Evolutionary conservation across 208 protist genomes (phyloP), one percentile per base, ranked within the genome.

Genomic region (Angomonas ambiguus): DNA sequence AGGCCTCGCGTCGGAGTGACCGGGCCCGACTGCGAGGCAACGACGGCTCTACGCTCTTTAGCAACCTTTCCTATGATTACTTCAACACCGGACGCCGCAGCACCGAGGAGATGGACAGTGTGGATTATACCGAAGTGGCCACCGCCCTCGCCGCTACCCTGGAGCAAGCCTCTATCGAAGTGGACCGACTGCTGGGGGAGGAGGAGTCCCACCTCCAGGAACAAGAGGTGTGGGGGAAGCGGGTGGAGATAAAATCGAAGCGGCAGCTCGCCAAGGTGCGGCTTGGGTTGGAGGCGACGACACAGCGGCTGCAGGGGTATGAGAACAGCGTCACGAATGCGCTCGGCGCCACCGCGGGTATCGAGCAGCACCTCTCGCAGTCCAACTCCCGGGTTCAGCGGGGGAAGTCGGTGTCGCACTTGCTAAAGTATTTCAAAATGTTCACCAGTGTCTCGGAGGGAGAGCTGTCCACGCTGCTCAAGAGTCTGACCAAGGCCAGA

Each of bases 311-410:
- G 71, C 84, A 91, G 53, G 68, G 78, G 56, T 92, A 91, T 66
- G 88, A 92, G 69, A 85, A 91, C 65, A 79, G 81, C 41, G 82
- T 95, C 56, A 80, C 74, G 62, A 95, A 95, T 69, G 88, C 88
- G 27, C 74, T 88, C 63, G 79, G 84, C 8, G 82, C 88, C 5
- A 92, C 82, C n/a, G 86, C 83, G 0, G 88, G 88, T 49, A 92
- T 95, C 63, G 88, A 95, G 77, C 83, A 92, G 71, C 88, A 95
- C 62, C 65, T 95, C 1, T 60, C 82, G 25, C 85, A 92, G 62
- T 91, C 85, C 11, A 95, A 92, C 59, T 79, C 88, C 32, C 83
- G 88, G 1, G 83, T 92, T 67, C 75, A 86, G 67, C 85, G 88
- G 2, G 85, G 85, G 27, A 80, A 82, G 51, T 62, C 80, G 16